Evolutionary conservation across 257 asterid species (phyloP).

Genomic region (Solanum dulcamara): DNA sequence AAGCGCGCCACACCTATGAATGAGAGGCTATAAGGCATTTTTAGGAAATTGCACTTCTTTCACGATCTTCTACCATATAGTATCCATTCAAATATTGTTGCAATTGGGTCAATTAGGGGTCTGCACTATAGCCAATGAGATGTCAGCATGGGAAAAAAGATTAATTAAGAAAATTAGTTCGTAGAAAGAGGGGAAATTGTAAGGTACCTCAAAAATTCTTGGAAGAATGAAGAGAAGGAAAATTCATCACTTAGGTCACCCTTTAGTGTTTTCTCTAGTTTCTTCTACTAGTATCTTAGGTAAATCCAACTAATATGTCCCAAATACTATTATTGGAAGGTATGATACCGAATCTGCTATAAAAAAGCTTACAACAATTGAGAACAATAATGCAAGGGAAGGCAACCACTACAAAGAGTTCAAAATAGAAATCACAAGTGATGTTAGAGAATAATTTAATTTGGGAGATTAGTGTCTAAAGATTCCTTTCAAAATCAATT

Average conservation of each 20-base stretch:
- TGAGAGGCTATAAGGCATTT: too few relatives aligned
- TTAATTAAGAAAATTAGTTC: not conserved
- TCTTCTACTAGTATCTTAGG: slow-evolving; percentile 80
- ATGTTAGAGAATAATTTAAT: not conserved
- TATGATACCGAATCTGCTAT: slow-evolving; percentile 51
- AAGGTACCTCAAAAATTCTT: slow-evolving; percentile 49
- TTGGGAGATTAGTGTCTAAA: not conserved
- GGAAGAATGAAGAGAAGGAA: slow-evolving; percentile 70
- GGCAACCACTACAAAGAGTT: slow-evolving; percentile 77
- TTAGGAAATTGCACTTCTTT: too few relatives aligned
- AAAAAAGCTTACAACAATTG: slow-evolving; percentile 54
- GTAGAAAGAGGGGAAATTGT: not conserved
- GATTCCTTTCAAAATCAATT: not conserved
- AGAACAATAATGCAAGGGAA: slow-evolving; percentile 48
- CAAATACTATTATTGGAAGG: slow-evolving; percentile 68
- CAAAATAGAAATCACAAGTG: not conserved
- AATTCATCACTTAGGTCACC: slow-evolving; percentile 96
- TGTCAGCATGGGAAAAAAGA: not conserved
- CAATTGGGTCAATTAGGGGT: slow-evolving; percentile 65
- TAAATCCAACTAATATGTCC: slow-evolving; percentile 88
- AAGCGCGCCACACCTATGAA: too few relatives aligned
- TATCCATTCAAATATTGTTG: slow-evolving; percentile 50
- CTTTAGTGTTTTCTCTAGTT: slow-evolving; percentile 54
- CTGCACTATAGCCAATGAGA: slow-evolving; percentile 31
- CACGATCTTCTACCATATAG: slow-evolving; percentile 77